Evolutionary conservation across 495 filamentous ascomycete species (phyloP), one percentile per base, ranked within the genome.

Genomic region (Pyronema domesticum): DNA sequence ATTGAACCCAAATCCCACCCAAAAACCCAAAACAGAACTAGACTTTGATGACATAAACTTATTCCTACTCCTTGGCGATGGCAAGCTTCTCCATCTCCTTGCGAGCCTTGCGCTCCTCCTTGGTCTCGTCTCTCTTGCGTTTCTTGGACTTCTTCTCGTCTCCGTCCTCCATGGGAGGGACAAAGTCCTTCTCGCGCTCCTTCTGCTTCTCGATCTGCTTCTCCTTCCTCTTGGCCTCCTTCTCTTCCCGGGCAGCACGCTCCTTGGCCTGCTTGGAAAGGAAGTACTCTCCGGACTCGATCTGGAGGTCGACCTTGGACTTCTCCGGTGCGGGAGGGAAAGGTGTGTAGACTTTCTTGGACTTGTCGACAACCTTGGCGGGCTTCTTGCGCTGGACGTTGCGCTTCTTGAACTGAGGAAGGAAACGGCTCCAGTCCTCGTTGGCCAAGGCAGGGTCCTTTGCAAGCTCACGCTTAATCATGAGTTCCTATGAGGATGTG

Each of bases 251-350:
- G 51, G 73, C 79, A 52, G 77, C 84, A 49, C 89, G 75, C 58
- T 93, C 86, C 74, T 88, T 93, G 47, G 85, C 87, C 64, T 91
- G 79, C 74, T 93, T 93, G 52, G 79, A 78, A 64, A 96, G 70
- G 71, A 96, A 95, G 71, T 91, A 96, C 72, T 96, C 91, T 66
- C 93, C 93, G 61, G 78, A 88, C 76, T 99, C 91, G 71, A 96
- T 91, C 76, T 96, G 89, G 67, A 91, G 70, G 68, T 99, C 91
- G 57, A 99, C 77, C 79, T 96, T 99, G 77, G 87, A 94, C 78
- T 89, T 88, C 73, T 89, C 85, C 57, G 80, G 79, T 46, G 80
- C 79, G 54, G 76, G 76, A 48, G 73, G 77, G 71, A 80, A 85
- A 34, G 64, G 72, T 69, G 89, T 95, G 72, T 94, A 95, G 8